Evolutionary conservation across 176 grass and related monocot genomes (phyloP).

Genomic region (Carex kokanica): DNA sequence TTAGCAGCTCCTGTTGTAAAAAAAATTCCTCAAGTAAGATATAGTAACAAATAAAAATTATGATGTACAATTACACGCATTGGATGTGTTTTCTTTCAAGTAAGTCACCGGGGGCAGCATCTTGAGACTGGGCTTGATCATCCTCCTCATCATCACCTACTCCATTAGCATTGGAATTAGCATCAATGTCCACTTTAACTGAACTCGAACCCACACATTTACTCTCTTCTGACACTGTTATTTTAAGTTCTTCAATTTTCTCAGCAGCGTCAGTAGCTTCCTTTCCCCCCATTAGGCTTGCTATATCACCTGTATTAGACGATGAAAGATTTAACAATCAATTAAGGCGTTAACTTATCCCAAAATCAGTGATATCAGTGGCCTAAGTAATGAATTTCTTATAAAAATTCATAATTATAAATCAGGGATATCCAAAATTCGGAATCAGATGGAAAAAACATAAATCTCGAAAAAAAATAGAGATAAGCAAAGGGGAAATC

Average conservation of each 20-base stretch:
- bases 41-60: conserved; percentile 10
- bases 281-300: not conserved
- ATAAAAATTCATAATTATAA: no score
- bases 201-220: conserved; percentile 30
- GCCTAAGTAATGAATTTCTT: no score
- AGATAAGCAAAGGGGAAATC: no score
- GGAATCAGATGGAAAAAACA: no score
- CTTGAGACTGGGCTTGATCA: conserved; percentile 40
- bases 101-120: conserved; percentile 43
- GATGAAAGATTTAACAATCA: not conserved
- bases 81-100: conserved; percentile 21
- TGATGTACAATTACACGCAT: conserved; percentile 7
- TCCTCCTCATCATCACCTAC: conserved; percentile 49
- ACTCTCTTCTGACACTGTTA: conserved; percentile 19
- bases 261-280: conserved; percentile 23
- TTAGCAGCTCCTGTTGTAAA: conserved; percentile 46
- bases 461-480: no score
- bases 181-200: not conserved
- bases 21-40: conserved; percentile 15
- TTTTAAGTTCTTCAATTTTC: conserved; percentile 17
- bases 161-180: conserved; percentile 9
- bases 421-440: no score
- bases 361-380: no score
- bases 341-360: not conserved
- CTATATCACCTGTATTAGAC: conserved; percentile 3